These are phyloP conservation scores for Paecilomyces dactylethromorphus DNA, from an alignment of 2,329 filamentous ascomycete species.

Conservation along the genomic window DNA sequence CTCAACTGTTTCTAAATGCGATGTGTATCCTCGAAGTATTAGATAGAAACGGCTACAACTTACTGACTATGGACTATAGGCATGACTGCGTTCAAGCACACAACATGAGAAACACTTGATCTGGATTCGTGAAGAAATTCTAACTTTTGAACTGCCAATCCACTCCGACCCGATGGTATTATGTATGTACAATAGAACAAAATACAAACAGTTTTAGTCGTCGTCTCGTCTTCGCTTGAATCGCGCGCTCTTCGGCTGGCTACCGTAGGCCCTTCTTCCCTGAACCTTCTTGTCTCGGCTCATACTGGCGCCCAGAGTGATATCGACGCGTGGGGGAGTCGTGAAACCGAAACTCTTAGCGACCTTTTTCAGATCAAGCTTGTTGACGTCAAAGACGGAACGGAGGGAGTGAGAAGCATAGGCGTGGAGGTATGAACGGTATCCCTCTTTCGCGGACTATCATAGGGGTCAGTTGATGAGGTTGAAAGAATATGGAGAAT, in stretches of 20 bases:
- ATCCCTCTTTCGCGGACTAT: slow-evolving; percentile 63
- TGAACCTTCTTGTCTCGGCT: slow-evolving; percentile 59
- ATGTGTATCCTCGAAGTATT: too few relatives aligned
- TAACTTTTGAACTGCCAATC: background rate
- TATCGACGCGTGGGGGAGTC: slow-evolving; percentile 70
- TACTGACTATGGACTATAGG: too few relatives aligned
- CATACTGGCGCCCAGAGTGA: slow-evolving; percentile 71
- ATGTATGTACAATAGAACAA: background rate
- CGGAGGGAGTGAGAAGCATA: slow-evolving; percentile 82
- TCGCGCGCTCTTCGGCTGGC: slow-evolving; percentile 61
- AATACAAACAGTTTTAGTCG: background rate
- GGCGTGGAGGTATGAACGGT: slow-evolving; percentile 86
- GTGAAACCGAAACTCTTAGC: slow-evolving; percentile 78
- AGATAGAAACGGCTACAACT: too few relatives aligned
- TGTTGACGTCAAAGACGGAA: slow-evolving; percentile 78
- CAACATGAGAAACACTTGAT: too few relatives aligned
- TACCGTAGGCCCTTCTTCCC: slow-evolving; percentile 66
- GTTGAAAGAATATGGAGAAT: slow-evolving; percentile 6
- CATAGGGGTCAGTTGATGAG: background rate
- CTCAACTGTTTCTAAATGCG: too few relatives aligned
- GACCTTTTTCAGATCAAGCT: slow-evolving; percentile 75
- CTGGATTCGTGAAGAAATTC: too few relatives aligned
- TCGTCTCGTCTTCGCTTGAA: slow-evolving; percentile 45
- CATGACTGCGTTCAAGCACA: too few relatives aligned
- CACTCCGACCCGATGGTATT: background rate